phyloP scores from a whole-genome alignment of 176 grass and related monocot species.

The Triticum timopheevii region DNA sequence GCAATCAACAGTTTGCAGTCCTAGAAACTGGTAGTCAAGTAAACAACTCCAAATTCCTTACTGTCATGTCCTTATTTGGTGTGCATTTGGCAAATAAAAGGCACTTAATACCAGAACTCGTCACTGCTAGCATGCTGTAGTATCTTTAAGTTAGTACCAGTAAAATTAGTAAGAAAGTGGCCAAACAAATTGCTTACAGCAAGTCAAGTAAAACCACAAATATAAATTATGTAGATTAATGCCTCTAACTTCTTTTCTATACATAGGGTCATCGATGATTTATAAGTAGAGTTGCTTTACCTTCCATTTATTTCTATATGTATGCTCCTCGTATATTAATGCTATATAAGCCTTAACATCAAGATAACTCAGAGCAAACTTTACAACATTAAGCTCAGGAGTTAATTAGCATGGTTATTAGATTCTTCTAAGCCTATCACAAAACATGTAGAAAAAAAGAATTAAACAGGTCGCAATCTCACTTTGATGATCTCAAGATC shows the following conservation, averaged over 20 bases:
- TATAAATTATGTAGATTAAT: not conserved
- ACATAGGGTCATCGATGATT: not conserved
- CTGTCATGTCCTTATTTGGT: not conserved
- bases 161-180: not conserved
- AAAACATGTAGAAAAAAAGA: not conserved
- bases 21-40: not conserved
- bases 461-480: conserved; percentile 30
- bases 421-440: not conserved
- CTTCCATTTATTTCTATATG: not conserved
- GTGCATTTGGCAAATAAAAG: not conserved
- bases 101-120: not conserved
- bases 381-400: not conserved
- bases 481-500: conserved; percentile 91
- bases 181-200: not conserved
- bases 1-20: not conserved
- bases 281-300: not conserved
- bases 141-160: not conserved
- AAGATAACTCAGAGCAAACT: not conserved
- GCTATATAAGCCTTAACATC: not conserved
- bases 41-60: conserved; percentile 13
- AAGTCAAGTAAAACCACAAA: not conserved
- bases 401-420: not conserved
- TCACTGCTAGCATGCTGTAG: not conserved
- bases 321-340: not conserved
- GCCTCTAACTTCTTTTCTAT: not conserved